phyloP scores from a whole-genome alignment of 331 rosid species.

The Ulmus americana region DNA sequence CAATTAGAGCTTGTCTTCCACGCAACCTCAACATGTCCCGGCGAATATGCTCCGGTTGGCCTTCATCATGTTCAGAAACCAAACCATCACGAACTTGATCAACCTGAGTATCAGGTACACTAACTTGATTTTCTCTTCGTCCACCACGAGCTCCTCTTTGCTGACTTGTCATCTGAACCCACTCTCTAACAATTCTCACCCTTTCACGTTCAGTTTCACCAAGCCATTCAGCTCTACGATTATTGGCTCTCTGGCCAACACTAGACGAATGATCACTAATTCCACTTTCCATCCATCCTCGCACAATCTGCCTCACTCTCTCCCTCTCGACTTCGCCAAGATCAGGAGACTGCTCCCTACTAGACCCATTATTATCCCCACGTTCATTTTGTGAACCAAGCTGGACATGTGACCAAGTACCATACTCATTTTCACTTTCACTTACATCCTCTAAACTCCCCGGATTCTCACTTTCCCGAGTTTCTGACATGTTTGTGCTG shows the following conservation, averaged over 20 bases:
- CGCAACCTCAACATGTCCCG: conserved; percentile 86
- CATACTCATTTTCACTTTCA: conserved; percentile 92
- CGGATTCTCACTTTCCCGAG: conserved; percentile 76
- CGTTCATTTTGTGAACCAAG: conserved; percentile 48
- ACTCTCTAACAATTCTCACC: conserved; percentile 94
- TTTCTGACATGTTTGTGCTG: conserved; percentile 57
- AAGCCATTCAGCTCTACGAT: conserved; percentile 89
- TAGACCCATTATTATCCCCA: conserved; percentile 54
- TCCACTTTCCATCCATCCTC: conserved; percentile 99
- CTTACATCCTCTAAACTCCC: conserved; percentile 84
- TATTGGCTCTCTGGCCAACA: conserved; percentile 62
- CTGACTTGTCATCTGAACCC: conserved; percentile 98
- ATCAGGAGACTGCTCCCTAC: conserved; percentile 99
- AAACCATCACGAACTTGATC: conserved; percentile 44
- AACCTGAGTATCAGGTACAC: conserved; percentile 44
- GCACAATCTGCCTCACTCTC: conserved; percentile 91
- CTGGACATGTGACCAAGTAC: conserved; percentile 79
- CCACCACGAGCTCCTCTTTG: conserved; percentile 85
- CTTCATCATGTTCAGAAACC: conserved; percentile 63
- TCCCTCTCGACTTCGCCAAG: conserved; percentile 99
- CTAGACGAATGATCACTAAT: conserved; percentile 70
- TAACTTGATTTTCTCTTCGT: conserved; percentile 62
- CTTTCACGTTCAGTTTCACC: conserved; percentile 99
- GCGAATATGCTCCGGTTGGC: conserved; percentile 84
- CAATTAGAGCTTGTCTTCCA: conserved; percentile 92